Percentiles rank a stretch among this genome's conserved stretches.
Conservation (phyloP, 331 rosid species). For the Prunus yedoensis region DNA sequence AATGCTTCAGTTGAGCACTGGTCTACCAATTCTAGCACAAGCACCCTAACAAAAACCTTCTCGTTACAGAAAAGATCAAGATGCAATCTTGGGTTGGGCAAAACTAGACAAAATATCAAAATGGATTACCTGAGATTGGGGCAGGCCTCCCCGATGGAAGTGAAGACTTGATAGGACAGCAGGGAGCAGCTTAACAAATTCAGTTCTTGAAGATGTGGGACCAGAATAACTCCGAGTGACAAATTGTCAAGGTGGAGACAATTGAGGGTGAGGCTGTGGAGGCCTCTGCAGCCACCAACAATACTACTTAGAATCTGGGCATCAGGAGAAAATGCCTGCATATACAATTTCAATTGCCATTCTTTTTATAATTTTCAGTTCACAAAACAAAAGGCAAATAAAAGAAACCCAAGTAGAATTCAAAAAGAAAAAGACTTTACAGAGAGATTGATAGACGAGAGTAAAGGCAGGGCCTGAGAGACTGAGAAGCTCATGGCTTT, state of each 20-base stretch:
- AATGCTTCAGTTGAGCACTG: conserved; percentile 13
- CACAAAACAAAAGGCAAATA: background rate
- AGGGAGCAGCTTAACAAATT: conserved; percentile 26
- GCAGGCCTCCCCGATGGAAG: conserved; percentile 18
- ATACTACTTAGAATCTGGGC: conserved; percentile 13
- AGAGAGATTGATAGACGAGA: conserved; percentile 30
- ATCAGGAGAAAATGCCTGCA: conserved; percentile 21
- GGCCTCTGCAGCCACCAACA: conserved; percentile 18
- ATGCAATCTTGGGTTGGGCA: background rate
- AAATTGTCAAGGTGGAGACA: conserved; percentile 29
- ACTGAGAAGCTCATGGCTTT: conserved; percentile 21
- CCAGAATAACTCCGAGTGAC: conserved; percentile 11
- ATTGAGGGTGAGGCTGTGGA: conserved; percentile 22
- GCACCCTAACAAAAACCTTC: conserved; percentile 19
- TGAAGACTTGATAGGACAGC: conserved; percentile 25
- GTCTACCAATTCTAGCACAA: conserved; percentile 31
- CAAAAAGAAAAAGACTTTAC: background rate
- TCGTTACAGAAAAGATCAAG: conserved; percentile 6
- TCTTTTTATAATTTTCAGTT: background rate
- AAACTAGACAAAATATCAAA: background rate
- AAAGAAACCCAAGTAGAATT: background rate
- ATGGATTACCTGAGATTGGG: conserved; percentile 29
- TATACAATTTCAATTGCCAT: background rate
- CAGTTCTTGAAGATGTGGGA: conserved; percentile 28
- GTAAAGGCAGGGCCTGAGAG: conserved; percentile 11